Evolutionary conservation across 495 filamentous ascomycete genomes (phyloP).

Genomic region (Aspergillus avenaceus): DNA sequence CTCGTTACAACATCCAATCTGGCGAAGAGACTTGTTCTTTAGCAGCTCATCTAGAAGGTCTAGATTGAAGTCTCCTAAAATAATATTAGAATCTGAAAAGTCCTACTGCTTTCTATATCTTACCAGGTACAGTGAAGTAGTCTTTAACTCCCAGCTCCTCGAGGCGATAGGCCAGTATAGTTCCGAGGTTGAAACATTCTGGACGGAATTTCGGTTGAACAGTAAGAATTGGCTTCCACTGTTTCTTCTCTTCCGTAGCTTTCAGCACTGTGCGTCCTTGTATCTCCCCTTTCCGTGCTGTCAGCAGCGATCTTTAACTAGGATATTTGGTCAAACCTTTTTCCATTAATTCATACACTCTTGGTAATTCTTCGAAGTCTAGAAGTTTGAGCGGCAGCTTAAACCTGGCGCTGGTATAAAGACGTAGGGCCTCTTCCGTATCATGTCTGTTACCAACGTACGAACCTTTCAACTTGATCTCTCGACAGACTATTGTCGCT

Average conservation of each 20-base stretch:
- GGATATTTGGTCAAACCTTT: no score
- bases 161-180: neutral
- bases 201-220: no score
- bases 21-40: constrained; percentile 52
- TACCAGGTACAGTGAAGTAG: constrained; percentile 9
- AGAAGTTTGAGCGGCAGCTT: neutral
- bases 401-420: constrained; percentile 47
- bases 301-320: no score
- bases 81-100: neutral
- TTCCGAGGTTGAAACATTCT: no score
- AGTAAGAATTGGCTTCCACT: no score
- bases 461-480: constrained; percentile 76
- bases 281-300: no score
- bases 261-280: no score
- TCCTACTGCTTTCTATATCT: neutral
- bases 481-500: constrained; percentile 69
- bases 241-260: no score
- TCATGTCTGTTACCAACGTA: constrained; percentile 80
- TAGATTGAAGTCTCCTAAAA: constrained; percentile 65
- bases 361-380: neutral
- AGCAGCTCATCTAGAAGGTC: constrained; percentile 57
- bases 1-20: constrained; percentile 74
- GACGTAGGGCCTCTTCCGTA: constrained; percentile 71
- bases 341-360: neutral
- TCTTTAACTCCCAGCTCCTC: constrained; percentile 8